Percentiles rank a stretch among this genome's conserved stretches.
These are phyloP conservation scores for Viridothelium virens DNA, from an alignment of 495 filamentous ascomycete species.

Conservation along the genomic window DNA sequence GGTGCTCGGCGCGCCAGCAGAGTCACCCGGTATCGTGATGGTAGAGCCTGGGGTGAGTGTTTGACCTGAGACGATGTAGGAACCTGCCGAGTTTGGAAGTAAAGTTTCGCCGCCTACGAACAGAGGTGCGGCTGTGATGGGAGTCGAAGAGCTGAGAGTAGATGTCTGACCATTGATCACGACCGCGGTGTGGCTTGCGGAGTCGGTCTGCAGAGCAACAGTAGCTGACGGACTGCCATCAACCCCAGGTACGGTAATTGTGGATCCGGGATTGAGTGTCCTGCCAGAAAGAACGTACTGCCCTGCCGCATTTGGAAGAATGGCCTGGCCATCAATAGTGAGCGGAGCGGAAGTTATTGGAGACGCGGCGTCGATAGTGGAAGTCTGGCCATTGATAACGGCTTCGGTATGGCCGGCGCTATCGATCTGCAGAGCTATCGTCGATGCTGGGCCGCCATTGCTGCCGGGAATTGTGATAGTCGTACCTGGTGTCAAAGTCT, in stretches of 20 bases:
- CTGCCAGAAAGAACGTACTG: neutral
- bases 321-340: neutral
- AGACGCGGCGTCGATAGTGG: neutral
- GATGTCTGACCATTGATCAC: neutral
- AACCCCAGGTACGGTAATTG: neutral
- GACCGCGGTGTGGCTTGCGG: neutral
- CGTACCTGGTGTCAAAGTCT: neutral
- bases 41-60: constrained; percentile 10
- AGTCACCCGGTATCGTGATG: constrained; percentile 6
- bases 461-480: constrained; percentile 5
- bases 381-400: neutral
- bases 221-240: neutral
- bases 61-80: constrained; percentile 8
- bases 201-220: neutral
- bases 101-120: neutral
- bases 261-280: neutral
- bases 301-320: neutral
- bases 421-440: neutral
- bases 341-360: neutral
- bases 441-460: neutral
- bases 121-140: neutral
- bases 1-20: neutral
- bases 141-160: neutral
- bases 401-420: neutral
- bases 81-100: neutral